Conservation (phyloP, 2,329 filamentous ascomycete genomes). For the Diaporthe vexans region DNA sequence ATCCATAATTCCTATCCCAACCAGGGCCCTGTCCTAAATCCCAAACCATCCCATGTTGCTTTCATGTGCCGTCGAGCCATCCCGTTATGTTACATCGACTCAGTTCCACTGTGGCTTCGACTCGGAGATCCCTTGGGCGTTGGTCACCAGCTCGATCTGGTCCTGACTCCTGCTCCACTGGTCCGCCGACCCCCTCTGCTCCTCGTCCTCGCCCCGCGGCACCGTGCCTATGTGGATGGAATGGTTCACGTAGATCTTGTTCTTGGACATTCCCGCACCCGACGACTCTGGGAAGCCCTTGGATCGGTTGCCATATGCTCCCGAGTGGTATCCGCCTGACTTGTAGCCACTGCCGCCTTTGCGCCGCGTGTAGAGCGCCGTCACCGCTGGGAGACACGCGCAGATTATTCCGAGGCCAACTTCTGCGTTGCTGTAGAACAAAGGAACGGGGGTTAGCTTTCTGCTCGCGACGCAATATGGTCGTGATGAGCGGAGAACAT, state of each 20-base stretch:
- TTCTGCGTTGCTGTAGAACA: slow-evolving; percentile 48
- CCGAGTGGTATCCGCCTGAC: slow-evolving; percentile 13
- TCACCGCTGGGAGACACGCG: slow-evolving; percentile 50
- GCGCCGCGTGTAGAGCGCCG: slow-evolving; percentile 43
- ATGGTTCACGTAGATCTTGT: slow-evolving; percentile 35
- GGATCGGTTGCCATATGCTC: slow-evolving; percentile 23
- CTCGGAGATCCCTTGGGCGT: slow-evolving; percentile 19
- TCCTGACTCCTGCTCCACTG: slow-evolving; percentile 34
- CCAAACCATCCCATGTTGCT: slow-evolving; percentile 11
- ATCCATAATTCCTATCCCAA: neutral
- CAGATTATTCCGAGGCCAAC: slow-evolving; percentile 51
- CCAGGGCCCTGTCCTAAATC: neutral
- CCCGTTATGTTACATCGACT: neutral
- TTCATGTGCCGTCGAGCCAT: neutral
- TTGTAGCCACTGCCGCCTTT: slow-evolving; percentile 22
- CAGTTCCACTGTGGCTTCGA: slow-evolving; percentile 3
- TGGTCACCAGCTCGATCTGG: slow-evolving; percentile 35
- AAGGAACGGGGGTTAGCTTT: neutral
- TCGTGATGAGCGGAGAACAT: neutral
- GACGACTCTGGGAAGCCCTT: slow-evolving; percentile 5
- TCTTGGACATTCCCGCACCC: slow-evolving; percentile 14
- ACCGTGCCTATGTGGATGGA: slow-evolving; percentile 15
- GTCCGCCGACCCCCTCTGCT: neutral
- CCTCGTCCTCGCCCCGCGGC: slow-evolving; percentile 25
- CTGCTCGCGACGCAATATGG: too few relatives aligned